These are phyloP conservation scores for Microdochium bolleyi DNA, from an alignment of 2,329 filamentous ascomycete species.

Conservation along the genomic window DNA sequence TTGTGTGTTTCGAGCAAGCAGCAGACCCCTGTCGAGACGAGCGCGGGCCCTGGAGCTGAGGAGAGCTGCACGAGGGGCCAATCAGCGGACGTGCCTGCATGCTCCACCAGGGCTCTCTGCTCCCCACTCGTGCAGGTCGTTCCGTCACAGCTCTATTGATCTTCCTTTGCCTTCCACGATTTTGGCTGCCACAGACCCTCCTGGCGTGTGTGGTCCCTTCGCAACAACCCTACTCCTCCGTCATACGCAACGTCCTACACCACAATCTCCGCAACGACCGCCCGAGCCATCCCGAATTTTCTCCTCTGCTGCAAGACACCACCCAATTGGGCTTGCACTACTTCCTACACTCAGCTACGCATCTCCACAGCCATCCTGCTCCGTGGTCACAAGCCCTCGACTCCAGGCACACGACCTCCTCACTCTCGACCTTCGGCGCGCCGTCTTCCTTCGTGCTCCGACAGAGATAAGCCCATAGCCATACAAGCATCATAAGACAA, in stretches of 20 bases:
- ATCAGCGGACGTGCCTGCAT: neutral
- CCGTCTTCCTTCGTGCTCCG: neutral
- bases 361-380: neutral
- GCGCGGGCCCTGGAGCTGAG: neutral
- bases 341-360: neutral
- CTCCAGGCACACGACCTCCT: conserved; percentile 1
- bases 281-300: neutral
- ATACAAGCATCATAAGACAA: conserved; percentile 3
- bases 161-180: neutral
- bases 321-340: neutral
- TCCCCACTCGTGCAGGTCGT: neutral
- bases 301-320: neutral
- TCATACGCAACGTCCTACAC: neutral
- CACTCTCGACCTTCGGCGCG: conserved; percentile 3
- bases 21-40: neutral
- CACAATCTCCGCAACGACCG: neutral
- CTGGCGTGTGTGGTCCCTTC: no score
- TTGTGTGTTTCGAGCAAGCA: no score
- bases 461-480: neutral
- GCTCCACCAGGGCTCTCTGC: neutral
- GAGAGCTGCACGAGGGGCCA: neutral
- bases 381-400: neutral
- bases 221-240: neutral
- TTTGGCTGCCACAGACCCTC: neutral
- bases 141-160: neutral